Percentiles rank a stretch among this genome's conserved stretches.
These are phyloP conservation scores for Ophiobolus disseminans DNA, from an alignment of 2,329 filamentous ascomycete genomes.

Conservation along the genomic window DNA sequence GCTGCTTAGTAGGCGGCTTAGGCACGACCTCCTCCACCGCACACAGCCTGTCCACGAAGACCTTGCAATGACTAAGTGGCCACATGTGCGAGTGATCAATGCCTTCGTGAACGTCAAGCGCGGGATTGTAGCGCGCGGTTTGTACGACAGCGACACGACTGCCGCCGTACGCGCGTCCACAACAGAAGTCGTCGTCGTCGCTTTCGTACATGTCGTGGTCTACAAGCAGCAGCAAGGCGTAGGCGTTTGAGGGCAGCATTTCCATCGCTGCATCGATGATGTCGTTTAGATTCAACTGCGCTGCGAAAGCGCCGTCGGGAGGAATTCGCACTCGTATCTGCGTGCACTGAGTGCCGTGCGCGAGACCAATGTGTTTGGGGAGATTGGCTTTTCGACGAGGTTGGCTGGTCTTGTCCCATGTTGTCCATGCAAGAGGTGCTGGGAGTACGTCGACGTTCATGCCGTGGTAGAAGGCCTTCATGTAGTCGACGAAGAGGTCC, in stretches of 20 bases:
- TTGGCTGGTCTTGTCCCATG: constrained; percentile 52
- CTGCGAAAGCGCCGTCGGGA: constrained; percentile 56
- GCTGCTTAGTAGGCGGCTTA: constrained; percentile 10
- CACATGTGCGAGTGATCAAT: constrained; percentile 63
- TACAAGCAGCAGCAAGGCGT: constrained; percentile 63
- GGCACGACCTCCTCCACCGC: constrained; percentile 31
- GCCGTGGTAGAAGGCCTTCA: constrained; percentile 62
- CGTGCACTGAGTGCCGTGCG: constrained; percentile 46
- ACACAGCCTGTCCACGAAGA: constrained; percentile 56
- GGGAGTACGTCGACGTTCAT: constrained; percentile 58
- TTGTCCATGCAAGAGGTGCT: constrained; percentile 53
- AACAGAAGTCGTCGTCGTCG: constrained; percentile 71
- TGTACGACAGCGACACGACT: constrained; percentile 69
- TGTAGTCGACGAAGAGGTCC: constrained; percentile 51
- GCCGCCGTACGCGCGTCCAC: constrained; percentile 70
- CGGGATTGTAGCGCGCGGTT: constrained; percentile 67
- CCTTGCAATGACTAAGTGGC: constrained; percentile 68
- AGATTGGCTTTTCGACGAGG: constrained; percentile 7
- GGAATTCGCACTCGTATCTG: constrained; percentile 61
- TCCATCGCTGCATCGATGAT: constrained; percentile 64
- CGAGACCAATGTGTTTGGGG: constrained; percentile 56
- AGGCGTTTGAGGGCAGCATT: constrained; percentile 64
- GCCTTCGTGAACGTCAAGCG: constrained; percentile 52
- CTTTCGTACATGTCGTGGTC: constrained; percentile 71
- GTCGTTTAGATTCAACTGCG: constrained; percentile 67